A percentile compares a stretch with the other conserved stretches of the same genome.
Conservation (phyloP, 2,329 filamentous ascomycete genomes). For the Cladosporium austrohemisphaericum region DNA sequence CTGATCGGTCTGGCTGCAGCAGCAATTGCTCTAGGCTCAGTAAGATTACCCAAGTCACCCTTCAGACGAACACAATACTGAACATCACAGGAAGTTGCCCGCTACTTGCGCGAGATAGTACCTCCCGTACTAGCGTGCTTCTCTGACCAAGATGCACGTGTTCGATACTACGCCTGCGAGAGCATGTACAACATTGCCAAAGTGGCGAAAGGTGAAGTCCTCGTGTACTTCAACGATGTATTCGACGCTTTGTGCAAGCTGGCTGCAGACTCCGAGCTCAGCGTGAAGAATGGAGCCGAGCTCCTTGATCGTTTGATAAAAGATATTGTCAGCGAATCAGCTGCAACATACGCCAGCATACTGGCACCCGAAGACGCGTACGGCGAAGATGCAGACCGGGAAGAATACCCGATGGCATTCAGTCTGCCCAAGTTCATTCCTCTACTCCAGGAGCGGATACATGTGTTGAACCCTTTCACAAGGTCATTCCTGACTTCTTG, state of each 20-base stretch:
- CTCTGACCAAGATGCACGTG: slow-evolving; percentile 93
- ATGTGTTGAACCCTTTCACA: slow-evolving; percentile 91
- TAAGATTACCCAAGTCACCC: slow-evolving; percentile 49
- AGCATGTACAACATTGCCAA: slow-evolving; percentile 99
- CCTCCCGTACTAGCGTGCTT: slow-evolving; percentile 97
- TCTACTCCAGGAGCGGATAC: slow-evolving; percentile 86
- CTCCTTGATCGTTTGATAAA: slow-evolving; percentile 91
- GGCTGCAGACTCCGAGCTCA: slow-evolving; percentile 90
- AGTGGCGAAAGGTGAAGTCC: slow-evolving; percentile 94
- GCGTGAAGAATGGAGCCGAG: slow-evolving; percentile 96
- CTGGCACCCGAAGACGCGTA: slow-evolving; percentile 52
- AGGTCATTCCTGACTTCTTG: slow-evolving; percentile 93
- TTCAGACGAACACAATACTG: slow-evolving; percentile 12
- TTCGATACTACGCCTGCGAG: slow-evolving; percentile 97
- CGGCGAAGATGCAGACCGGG: slow-evolving; percentile 30
- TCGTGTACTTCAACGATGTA: slow-evolving; percentile 97
- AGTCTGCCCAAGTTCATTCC: slow-evolving; percentile 89
- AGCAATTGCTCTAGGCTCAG: slow-evolving; percentile 87
- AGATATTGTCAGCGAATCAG: slow-evolving; percentile 92
- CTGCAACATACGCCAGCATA: slow-evolving; percentile 89
- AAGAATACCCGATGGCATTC: slow-evolving; percentile 77
- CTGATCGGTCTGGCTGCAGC: slow-evolving; percentile 93
- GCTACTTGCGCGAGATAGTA: slow-evolving; percentile 89
- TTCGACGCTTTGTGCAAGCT: slow-evolving; percentile 97
- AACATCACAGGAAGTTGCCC: slow-evolving; percentile 71